phyloP scores from a whole-genome alignment of 495 filamentous ascomycete genomes.

The Lindgomyces ingoldianus region DNA sequence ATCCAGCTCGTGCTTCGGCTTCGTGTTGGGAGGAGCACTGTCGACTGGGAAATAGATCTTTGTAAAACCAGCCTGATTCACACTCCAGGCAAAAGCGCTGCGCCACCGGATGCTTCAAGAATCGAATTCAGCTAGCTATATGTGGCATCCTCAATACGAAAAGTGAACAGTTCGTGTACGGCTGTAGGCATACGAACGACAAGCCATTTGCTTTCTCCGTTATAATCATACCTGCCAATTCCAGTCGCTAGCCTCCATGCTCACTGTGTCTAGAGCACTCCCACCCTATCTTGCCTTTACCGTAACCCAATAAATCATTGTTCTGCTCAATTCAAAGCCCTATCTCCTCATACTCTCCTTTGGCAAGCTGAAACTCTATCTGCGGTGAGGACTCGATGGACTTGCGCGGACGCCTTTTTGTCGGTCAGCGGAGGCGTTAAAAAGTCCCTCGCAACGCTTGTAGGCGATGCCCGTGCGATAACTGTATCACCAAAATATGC shows the following conservation, averaged over 20 bases:
- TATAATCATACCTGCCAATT: conserved; percentile 39
- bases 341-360: conserved; percentile 2
- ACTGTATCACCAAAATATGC: not conserved
- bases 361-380: conserved; percentile 3
- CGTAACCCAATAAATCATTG: not conserved
- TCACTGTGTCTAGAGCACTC: not conserved
- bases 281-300: conserved; percentile 7
- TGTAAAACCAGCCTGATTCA: conserved; percentile 15
- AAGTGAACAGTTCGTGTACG: conserved; percentile 12
- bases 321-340: not conserved
- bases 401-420: conserved; percentile 11
- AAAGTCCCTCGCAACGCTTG: not conserved
- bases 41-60: conserved; percentile 22
- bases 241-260: not conserved
- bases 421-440: conserved; percentile 11
- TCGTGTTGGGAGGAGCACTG: conserved; percentile 1
- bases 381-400: conserved; percentile 4
- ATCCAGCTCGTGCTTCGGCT: conserved; percentile 41
- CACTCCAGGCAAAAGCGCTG: conserved; percentile 17
- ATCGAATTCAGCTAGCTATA: conserved; percentile 18
- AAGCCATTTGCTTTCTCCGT: conserved; percentile 40
- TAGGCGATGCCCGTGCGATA: not conserved
- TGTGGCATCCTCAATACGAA: conserved; percentile 14
- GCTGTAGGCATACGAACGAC: conserved; percentile 16
- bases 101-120: conserved; percentile 14